Conservation (phyloP, 2,329 filamentous ascomycete genomes). For the Pseudopyricularia javanii region DNA sequence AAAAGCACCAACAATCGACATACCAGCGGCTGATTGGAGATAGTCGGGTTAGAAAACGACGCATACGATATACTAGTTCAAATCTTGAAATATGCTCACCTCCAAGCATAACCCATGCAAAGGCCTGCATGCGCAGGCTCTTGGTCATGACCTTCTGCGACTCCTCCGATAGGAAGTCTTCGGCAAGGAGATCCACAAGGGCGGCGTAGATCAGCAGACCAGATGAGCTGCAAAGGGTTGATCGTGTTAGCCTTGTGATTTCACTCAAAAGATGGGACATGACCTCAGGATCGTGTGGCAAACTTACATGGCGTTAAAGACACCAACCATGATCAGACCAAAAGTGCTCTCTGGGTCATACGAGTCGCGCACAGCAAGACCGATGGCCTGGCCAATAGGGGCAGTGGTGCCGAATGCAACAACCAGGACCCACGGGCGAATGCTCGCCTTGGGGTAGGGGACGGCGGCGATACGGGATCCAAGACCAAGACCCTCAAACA, state of each 20-base stretch:
- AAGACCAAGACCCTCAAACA: constrained; percentile 56
- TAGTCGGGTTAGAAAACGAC: constrained; percentile 4
- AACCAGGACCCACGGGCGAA: constrained; percentile 48
- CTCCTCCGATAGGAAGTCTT: constrained; percentile 53
- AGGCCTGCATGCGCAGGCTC: constrained; percentile 40
- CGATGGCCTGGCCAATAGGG: constrained; percentile 53
- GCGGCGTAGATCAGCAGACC: constrained; percentile 50
- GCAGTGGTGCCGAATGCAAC: constrained; percentile 51
- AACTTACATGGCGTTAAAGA: constrained; percentile 52
- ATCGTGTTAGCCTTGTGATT: background rate
- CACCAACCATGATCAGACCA: constrained; percentile 49
- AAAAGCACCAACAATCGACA: constrained; percentile 34
- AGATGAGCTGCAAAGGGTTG: constrained; percentile 30
- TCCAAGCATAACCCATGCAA: constrained; percentile 36
- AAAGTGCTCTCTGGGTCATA: constrained; percentile 54
- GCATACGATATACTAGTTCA: background rate
- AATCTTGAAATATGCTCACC: constrained; percentile 20
- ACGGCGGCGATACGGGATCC: constrained; percentile 60
- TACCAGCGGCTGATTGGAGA: constrained; percentile 22
- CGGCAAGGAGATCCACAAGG: constrained; percentile 49
- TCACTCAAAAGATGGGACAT: constrained; percentile 5
- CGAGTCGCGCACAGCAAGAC: constrained; percentile 38
- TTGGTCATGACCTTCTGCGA: constrained; percentile 33
- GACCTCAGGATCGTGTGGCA: background rate
- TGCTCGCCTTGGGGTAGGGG: constrained; percentile 41